Conservation (phyloP, 2,329 filamentous ascomycete genomes). For the Pseudocercospora fijiensis region DNA sequence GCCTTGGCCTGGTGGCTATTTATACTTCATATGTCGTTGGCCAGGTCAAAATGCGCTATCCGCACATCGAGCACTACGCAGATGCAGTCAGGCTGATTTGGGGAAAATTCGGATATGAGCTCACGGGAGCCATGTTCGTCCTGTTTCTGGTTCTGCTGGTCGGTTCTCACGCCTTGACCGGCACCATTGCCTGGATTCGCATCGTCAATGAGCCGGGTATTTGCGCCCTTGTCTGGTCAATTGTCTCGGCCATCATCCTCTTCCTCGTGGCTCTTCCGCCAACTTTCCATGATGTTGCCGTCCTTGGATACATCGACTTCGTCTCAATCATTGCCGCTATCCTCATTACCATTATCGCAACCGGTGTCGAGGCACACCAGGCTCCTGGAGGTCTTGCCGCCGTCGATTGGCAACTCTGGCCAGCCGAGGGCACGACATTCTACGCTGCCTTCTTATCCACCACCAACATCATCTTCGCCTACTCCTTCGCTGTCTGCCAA, state of each 20-base stretch:
- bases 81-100: slow-evolving; percentile 47
- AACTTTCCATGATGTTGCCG: slow-evolving; percentile 39
- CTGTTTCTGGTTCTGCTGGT: slow-evolving; percentile 46
- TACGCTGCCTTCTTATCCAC: slow-evolving; percentile 62
- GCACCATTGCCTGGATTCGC: slow-evolving; percentile 47
- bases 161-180: slow-evolving; percentile 47
- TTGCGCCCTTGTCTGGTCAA: slow-evolving; percentile 46
- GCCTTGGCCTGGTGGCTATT: slow-evolving; percentile 57
- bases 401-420: slow-evolving; percentile 40
- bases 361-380: slow-evolving; percentile 34
- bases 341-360: slow-evolving; percentile 39
- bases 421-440: slow-evolving; percentile 43
- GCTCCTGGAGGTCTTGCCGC: slow-evolving; percentile 33
- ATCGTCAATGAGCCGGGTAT: slow-evolving; percentile 41
- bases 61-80: slow-evolving; percentile 46
- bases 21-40: slow-evolving; percentile 64
- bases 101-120: slow-evolving; percentile 45
- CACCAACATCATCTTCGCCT: slow-evolving; percentile 70
- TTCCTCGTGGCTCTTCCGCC: slow-evolving; percentile 40
- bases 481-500: slow-evolving; percentile 57
- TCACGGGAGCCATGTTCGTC: slow-evolving; percentile 46
- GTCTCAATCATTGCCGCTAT: slow-evolving; percentile 39
- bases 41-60: slow-evolving; percentile 58
- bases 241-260: slow-evolving; percentile 45
- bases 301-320: slow-evolving; percentile 41